Base-by-base conservation (phyloP, 1,284 basidiomycete species). In the Moniliophthora roreri region DNA sequence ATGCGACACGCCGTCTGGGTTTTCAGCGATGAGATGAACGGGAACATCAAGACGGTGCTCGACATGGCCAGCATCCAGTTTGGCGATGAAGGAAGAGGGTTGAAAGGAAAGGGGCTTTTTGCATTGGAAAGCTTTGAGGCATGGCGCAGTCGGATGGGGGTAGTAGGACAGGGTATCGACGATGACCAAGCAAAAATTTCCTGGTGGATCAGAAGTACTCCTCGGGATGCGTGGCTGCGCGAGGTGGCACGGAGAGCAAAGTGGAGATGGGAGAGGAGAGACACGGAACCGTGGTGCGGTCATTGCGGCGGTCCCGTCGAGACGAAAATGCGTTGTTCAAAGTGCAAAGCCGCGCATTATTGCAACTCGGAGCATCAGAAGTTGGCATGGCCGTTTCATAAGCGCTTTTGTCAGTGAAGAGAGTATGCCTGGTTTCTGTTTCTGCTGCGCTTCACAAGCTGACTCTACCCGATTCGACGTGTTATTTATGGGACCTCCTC, bases 21-120 rank as follows among this genome's bases (percentile, higher is more conserved):
- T 5, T 69, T 69, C 51, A n/a, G 56, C 4, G 32, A 50, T 1
- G 49, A 62, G 3, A 16, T 15, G 2, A 28, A 55, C 0, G 54
- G 58, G 11, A 55, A 56, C 8, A 28, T 52, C 1, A 56, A 60
- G 23, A 60, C 60, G 11, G 57, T 69, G 11, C 62, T 69, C 16
- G 66, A 71, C 41, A 51, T 69, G n/a, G 32, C 67, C 0, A 66
- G 66, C 4, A 60, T 71, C 41, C 68, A 71, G 54, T 69, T 69
- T 52, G 69, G 69, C 16, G 63, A 66, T 26, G 60, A 55, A 2
- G 67, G 69, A 1, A 63, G 69, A 3, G 67, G 69, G 8, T 51
- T 57, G 4, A 60, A 63, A 47, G 66, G 64, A 1, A 60, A 59
- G 16, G 58, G 63, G 6, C 42, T 61, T 3, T 67, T 69, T 53